phyloP scores from a whole-genome alignment of 345 rosid species.

The Schrenkiella parvula region DNA sequence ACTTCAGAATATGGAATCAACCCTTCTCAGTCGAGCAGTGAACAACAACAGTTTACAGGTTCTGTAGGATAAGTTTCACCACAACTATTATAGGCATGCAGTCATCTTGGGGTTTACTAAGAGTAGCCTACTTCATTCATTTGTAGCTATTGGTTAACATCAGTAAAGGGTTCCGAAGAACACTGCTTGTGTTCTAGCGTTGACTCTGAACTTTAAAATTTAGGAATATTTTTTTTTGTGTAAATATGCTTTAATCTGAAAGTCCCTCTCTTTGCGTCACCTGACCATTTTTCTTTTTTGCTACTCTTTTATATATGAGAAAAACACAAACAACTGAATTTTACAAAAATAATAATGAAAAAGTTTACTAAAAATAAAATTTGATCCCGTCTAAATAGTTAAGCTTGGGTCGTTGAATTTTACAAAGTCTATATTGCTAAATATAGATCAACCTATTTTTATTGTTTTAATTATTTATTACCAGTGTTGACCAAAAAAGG shows the following conservation, averaged over 20 bases:
- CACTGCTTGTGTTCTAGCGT: slow-evolving; percentile 3
- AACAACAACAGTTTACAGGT: slow-evolving; percentile 22
- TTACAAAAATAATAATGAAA: no score
- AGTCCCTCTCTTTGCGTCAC: neutral
- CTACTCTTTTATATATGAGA: neutral
- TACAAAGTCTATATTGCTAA: neutral
- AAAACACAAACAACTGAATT: neutral
- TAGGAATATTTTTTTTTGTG: neutral
- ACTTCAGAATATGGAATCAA: slow-evolving; percentile 60
- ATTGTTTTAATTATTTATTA: neutral
- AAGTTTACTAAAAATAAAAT: neutral
- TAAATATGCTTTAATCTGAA: neutral
- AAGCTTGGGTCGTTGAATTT: neutral
- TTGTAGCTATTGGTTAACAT: neutral
- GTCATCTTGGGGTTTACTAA: neutral
- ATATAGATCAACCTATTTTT: neutral
- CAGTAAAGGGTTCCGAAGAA: neutral
- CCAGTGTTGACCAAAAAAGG: neutral
- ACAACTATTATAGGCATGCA: neutral
- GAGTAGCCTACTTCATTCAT: slow-evolving; percentile 13
- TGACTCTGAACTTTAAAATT: neutral
- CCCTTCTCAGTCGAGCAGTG: slow-evolving; percentile 55
- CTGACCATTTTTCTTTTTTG: neutral
- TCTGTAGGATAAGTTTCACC: neutral
- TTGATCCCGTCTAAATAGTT: neutral